phyloP scores from a whole-genome alignment of 768 basidiomycete genomes.

The Tricholoma terreum region DNA sequence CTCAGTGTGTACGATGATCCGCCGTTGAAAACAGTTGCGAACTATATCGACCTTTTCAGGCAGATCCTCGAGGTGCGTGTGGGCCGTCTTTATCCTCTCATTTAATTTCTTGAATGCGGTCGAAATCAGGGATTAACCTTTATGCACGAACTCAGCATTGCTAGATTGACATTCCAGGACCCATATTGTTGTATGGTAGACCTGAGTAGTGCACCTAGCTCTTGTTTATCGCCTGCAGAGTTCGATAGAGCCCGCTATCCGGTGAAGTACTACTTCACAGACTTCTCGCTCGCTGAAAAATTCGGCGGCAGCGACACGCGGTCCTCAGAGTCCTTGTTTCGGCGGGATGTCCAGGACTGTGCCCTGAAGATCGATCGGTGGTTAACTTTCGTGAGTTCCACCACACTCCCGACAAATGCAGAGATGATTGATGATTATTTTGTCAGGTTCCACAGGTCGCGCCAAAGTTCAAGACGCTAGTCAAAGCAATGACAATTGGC shows the following conservation, averaged over 20 bases:
- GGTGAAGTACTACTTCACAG: constrained; percentile 28
- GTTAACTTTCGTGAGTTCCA: constrained; percentile 29
- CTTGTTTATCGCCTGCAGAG: constrained; percentile 11
- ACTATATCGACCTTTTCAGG: constrained; percentile 50
- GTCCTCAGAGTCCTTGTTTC: constrained; percentile 19
- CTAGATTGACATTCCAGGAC: constrained; percentile 33
- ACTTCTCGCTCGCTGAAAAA: constrained; percentile 25
- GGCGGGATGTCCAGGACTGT: constrained; percentile 39
- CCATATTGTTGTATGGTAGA: constrained; percentile 42
- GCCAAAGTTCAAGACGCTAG: constrained; percentile 40
- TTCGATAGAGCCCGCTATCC: constrained; percentile 21
- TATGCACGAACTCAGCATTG: constrained; percentile 44
- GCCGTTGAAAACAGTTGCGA: constrained; percentile 42
- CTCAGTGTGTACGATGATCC: constrained; percentile 44
- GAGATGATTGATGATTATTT: background rate
- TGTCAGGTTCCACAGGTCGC: constrained; percentile 39
- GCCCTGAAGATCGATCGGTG: constrained; percentile 37
- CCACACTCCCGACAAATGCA: background rate
- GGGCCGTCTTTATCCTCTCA: background rate
- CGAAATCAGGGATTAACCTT: constrained; percentile 41
- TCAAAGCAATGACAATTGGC: constrained; percentile 45
- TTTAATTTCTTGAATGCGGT: background rate
- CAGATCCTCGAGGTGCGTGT: constrained; percentile 46
- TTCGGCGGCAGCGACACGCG: constrained; percentile 13
- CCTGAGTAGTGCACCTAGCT: constrained; percentile 30